These are phyloP conservation scores for Aspergillus ustus DNA, from an alignment of 2,329 filamentous ascomycete species.

Conservation along the genomic window DNA sequence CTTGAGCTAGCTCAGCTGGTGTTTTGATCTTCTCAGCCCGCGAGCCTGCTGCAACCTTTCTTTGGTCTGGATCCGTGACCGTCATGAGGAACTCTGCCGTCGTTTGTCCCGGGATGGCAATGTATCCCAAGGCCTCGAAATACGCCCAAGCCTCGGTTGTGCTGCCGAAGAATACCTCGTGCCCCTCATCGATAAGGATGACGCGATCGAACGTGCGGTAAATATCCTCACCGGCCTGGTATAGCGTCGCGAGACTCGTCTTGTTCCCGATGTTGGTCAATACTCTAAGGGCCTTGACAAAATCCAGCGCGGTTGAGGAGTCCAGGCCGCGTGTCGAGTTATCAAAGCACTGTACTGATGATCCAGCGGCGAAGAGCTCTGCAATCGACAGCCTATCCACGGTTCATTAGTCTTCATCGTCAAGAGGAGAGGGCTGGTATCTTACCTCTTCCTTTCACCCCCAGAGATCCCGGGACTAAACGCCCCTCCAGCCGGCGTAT, in stretches of 20 bases:
- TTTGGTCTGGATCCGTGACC: slow-evolving; percentile 60
- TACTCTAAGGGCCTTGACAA: slow-evolving; percentile 59
- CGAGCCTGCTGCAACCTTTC: slow-evolving; percentile 45
- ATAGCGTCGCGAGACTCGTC: slow-evolving; percentile 60
- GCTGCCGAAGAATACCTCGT: slow-evolving; percentile 67
- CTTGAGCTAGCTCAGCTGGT: slow-evolving; percentile 46
- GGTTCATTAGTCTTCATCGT: not conserved
- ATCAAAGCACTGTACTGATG: slow-evolving; percentile 67
- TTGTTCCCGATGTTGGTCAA: slow-evolving; percentile 64
- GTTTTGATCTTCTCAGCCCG: slow-evolving; percentile 48
- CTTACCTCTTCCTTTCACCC: slow-evolving; percentile 63
- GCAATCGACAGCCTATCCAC: slow-evolving; percentile 62
- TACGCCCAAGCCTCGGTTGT: slow-evolving; percentile 62
- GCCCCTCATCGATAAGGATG: slow-evolving; percentile 65
- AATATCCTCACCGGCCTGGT: slow-evolving; percentile 48
- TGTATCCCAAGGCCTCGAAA: slow-evolving; percentile 66
- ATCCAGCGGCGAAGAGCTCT: slow-evolving; percentile 63
- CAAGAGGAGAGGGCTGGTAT: not conserved
- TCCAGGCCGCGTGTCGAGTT: slow-evolving; percentile 67
- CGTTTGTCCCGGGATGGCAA: slow-evolving; percentile 64
- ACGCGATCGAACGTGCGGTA: slow-evolving; percentile 72
- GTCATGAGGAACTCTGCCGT: slow-evolving; percentile 68
- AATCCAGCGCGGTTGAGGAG: slow-evolving; percentile 64
- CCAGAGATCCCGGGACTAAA: slow-evolving; percentile 68
- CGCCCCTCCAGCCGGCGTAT: slow-evolving; percentile 68